Evolutionary conservation across 148 eudicot species (phyloP), one percentile per base, ranked within the genome.

Genomic region (Nyssa sinensis): DNA sequence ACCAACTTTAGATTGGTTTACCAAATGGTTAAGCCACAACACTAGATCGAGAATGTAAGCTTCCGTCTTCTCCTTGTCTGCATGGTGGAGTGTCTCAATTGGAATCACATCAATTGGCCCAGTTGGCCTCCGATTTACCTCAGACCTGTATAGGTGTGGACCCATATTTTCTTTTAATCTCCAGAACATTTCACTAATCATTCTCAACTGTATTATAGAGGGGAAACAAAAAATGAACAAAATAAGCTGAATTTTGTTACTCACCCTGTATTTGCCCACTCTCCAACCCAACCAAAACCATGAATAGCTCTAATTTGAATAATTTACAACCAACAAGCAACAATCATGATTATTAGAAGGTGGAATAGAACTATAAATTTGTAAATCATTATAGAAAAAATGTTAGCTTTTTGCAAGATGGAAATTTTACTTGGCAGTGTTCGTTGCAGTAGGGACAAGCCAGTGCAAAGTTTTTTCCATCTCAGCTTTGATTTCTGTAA

Each of bases 211-310:
- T 25, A 29, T 33, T 17, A 51, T 10, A 63, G 3, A 24, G 47
- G 28, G 51, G 23, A 16, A 62, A 67, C 27, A 27, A 25, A n/a
- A 7, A 25, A 5, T 28, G 60, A 57, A 35, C 14, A 58, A 16
- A 62, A 47, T 24, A n/a, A 67, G 64, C 49, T 5, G 47, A 58
- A 64, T 64, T 71, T 72, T 51, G 31, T 66, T n/a, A 81, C 88
- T 89, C 78, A 93, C 98, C 96, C 89, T 0, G 90, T 84, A 78
- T 84, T 89, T 32, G 88, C 98, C 98, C 97, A 94, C 83, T 94
- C 98, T 77, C 98, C 98, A 78, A 94, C 98, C 98, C 98, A 94
- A 61, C 98, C 98, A 75, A 94, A 94, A 59, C 98, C 98, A 60
- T 94, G 98, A 86, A 90, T 97, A 59, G 85, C 90, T 83, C 98